Percentiles rank a stretch among this genome's conserved stretches.
Conservation (phyloP, 106 monocot genomes). For the Phalaenopsis equestris region DNA sequence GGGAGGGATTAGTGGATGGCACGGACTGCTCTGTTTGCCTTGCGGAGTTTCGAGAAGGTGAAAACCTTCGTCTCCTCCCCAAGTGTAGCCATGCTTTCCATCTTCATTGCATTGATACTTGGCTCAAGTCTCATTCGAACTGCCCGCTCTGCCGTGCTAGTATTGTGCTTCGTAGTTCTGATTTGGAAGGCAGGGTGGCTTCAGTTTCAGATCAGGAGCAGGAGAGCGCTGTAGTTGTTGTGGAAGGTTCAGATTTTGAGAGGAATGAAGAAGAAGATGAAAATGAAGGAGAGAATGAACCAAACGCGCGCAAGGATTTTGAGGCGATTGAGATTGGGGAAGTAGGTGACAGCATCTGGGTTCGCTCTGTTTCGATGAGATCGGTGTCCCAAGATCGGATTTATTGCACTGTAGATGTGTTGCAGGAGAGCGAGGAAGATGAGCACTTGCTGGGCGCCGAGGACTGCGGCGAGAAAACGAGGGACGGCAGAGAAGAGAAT, state of each 20-base stretch:
- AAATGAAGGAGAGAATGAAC: not conserved
- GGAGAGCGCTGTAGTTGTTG: not conserved
- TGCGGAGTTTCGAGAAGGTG: slow-evolving; percentile 69
- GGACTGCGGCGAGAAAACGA: not conserved
- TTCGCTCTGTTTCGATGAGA: slow-evolving; percentile 23
- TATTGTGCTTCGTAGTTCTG: slow-evolving; percentile 14
- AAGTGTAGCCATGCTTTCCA: slow-evolving; percentile 74
- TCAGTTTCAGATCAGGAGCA: not conserved
- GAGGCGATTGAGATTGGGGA: not conserved
- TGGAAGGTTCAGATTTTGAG: slow-evolving; percentile 2
- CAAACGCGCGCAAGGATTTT: not conserved
- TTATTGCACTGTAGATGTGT: slow-evolving; percentile 24
- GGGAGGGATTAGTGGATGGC: slow-evolving; percentile 27
- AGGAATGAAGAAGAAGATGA: not conserved
- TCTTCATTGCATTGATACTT: slow-evolving; percentile 72
- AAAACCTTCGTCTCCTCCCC: slow-evolving; percentile 57
- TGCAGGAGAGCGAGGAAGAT: slow-evolving; percentile 22
- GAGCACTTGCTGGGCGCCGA: slow-evolving; percentile 1
- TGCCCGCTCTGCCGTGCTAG: slow-evolving; percentile 76
- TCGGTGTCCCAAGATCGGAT: not conserved
- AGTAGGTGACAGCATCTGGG: not conserved
- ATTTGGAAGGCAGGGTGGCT: slow-evolving; percentile 1
- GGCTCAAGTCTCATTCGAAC: slow-evolving; percentile 65
- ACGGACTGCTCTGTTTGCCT: slow-evolving; percentile 71
- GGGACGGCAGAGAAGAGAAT: not conserved